Evolutionary conservation across 2,329 filamentous ascomycete genomes (phyloP).

Genomic region (Alternaria conjuncta): DNA sequence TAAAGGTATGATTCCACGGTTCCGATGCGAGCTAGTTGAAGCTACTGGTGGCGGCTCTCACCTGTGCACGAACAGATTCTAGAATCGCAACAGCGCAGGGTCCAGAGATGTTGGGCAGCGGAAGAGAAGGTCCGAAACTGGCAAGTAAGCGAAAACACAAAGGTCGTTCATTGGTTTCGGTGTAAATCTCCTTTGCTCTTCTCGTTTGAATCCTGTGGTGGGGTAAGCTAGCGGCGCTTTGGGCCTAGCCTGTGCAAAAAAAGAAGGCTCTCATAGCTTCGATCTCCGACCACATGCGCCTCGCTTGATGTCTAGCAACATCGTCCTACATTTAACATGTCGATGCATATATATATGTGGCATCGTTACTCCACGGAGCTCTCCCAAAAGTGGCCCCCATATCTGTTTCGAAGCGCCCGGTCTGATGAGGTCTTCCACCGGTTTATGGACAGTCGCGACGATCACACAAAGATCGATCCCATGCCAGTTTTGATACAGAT

Average conservation of each 20-base stretch:
- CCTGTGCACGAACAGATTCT: not conserved
- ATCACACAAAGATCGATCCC: not conserved
- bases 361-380: no score
- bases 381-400: no score
- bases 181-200: not conserved
- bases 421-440: no score
- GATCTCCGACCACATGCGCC: not conserved
- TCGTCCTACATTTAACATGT: not conserved
- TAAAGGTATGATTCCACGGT: not conserved
- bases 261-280: not conserved
- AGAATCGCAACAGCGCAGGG: not conserved
- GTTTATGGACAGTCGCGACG: no score
- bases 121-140: not conserved
- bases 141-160: not conserved
- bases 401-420: no score
- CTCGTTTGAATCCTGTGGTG: not conserved
- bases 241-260: not conserved
- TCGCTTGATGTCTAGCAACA: not conserved
- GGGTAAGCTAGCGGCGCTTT: not conserved
- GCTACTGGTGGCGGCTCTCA: not conserved
- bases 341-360: no score
- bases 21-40: not conserved
- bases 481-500: not conserved
- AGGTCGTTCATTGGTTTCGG: not conserved
- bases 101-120: not conserved